Conservation (phyloP, 2,329 filamentous ascomycete species). For the Tolypocladium tropicale region DNA sequence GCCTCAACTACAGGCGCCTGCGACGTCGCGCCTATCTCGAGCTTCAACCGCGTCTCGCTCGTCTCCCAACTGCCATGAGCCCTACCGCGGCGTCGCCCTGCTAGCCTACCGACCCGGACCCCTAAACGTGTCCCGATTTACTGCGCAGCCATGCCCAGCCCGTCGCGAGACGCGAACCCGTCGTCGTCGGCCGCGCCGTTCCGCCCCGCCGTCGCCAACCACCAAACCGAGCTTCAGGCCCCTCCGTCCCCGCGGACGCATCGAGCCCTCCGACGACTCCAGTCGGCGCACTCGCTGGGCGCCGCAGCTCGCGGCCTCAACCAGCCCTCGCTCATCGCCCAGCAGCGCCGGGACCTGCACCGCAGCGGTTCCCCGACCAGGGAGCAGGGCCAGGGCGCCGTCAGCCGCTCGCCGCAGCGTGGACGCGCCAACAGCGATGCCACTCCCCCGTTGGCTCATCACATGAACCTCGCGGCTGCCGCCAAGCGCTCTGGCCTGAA, state of each 20-base stretch:
- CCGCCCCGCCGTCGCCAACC: background rate
- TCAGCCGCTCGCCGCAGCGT: conserved; percentile 38
- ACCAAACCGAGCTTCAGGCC: conserved; percentile 36
- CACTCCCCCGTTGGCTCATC: conserved; percentile 27
- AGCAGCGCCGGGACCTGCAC: conserved; percentile 44
- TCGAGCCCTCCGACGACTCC: conserved; percentile 60
- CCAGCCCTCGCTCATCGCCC: conserved; percentile 49
- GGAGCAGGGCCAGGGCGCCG: conserved; percentile 5
- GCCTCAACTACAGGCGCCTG: background rate
- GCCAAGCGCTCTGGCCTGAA: conserved; percentile 28
- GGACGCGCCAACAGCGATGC: conserved; percentile 67
- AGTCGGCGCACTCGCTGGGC: conserved; percentile 63
- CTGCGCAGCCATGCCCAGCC: conserved; percentile 7
- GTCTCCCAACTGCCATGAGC: background rate
- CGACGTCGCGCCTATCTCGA: background rate
- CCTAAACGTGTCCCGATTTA: background rate
- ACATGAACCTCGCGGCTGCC: conserved; percentile 24
- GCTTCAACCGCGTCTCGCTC: background rate
- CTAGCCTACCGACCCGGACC: background rate
- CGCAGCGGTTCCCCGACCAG: conserved; percentile 23
- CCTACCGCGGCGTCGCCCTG: background rate
- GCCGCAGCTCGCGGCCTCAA: conserved; percentile 32
- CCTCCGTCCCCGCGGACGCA: conserved; percentile 55
- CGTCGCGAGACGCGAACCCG: conserved; percentile 3
- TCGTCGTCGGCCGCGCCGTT: background rate